phyloP scores from a whole-genome alignment of 176 grass and related monocot species.

The Olyra latifolia region DNA sequence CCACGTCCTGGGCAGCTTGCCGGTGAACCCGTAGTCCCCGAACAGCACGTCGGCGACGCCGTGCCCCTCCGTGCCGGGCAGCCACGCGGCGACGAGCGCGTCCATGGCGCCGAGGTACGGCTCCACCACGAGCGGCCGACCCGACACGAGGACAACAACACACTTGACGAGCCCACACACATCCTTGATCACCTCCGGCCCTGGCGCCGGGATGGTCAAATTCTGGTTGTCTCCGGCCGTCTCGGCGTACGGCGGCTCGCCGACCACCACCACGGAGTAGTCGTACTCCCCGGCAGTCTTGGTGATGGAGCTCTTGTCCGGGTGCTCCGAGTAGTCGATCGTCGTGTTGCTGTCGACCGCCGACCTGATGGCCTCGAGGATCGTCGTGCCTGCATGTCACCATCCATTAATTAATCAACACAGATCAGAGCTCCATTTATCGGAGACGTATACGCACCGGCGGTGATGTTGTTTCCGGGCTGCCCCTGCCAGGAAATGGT shows the following conservation, averaged over 20 bases:
- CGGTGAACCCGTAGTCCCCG: conserved; percentile 71
- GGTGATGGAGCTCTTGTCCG: conserved; percentile 39
- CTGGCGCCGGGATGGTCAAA: conserved; percentile 55
- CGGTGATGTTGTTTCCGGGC: conserved; percentile 60
- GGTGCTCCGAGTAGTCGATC: conserved; percentile 47
- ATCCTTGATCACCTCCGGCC: conserved; percentile 38
- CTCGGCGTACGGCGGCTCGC: conserved; percentile 64
- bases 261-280: conserved; percentile 58
- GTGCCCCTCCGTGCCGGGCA: conserved; percentile 75
- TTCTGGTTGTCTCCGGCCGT: conserved; percentile 59
- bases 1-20: conserved; percentile 81
- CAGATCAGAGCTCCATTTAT: background rate
- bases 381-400: conserved; percentile 47
- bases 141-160: conserved; percentile 63
- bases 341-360: conserved; percentile 47
- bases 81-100: conserved; percentile 85
- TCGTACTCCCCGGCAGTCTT: conserved; percentile 44
- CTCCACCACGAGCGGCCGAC: conserved; percentile 68
- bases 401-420: background rate
- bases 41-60: conserved; percentile 80
- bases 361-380: conserved; percentile 57
- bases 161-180: conserved; percentile 63
- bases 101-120: conserved; percentile 57
- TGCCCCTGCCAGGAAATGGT: conserved; percentile 65
- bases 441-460: conserved; percentile 27